Percentiles rank a stretch among this genome's conserved stretches.
Conservation (phyloP, 352 stramenopile genomes). For the Pythium chondricola region DNA sequence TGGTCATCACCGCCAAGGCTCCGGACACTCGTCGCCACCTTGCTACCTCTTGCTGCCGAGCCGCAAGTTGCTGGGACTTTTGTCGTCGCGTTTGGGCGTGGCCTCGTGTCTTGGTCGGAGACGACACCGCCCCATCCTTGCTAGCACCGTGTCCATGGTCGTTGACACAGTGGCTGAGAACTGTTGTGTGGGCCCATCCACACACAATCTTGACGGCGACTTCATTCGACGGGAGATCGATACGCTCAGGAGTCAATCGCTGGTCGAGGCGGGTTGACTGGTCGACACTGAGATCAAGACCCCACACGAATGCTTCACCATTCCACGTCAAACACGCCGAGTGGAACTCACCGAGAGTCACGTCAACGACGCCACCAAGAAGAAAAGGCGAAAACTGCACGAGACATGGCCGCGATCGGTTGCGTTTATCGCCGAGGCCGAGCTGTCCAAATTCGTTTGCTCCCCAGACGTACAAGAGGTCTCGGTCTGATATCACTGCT, state of each 20-base stretch:
- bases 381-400: conserved; percentile 33
- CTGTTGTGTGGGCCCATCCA: conserved; percentile 59
- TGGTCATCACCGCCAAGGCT: conserved; percentile 8
- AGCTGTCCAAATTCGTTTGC: conserved; percentile 79
- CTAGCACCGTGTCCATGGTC: neutral
- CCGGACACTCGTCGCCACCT: conserved; percentile 13
- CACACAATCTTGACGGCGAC: conserved; percentile 41
- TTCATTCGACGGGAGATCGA: conserved; percentile 32
- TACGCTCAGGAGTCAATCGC: conserved; percentile 21
- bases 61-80: conserved; percentile 3
- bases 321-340: conserved; percentile 44
- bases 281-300: conserved; percentile 47
- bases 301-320: conserved; percentile 52
- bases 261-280: conserved; percentile 30
- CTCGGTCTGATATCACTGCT: conserved; percentile 51
- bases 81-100: conserved; percentile 10
- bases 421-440: conserved; percentile 47
- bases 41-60: conserved; percentile 16
- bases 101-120: neutral
- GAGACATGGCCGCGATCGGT: conserved; percentile 35
- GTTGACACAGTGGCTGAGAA: conserved; percentile 32
- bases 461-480: conserved; percentile 73
- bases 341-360: conserved; percentile 69
- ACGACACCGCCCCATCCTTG: neutral
- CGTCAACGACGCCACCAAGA: conserved; percentile 41